phyloP scores from a whole-genome alignment of 1,284 basidiomycete species.

The Athelia sp. region DNA sequence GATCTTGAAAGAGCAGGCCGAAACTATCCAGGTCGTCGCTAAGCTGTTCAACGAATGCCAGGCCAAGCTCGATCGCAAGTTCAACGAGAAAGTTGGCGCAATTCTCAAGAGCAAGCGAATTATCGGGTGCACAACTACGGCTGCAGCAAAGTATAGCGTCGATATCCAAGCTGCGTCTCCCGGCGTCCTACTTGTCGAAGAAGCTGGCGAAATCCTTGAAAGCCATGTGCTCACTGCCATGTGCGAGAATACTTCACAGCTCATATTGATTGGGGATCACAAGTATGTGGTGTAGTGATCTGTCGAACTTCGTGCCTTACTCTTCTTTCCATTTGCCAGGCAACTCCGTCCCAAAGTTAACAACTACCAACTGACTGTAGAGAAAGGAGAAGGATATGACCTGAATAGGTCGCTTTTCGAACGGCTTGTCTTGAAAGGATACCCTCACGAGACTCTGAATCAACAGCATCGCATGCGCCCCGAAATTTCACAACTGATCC shows the following conservation, averaged over 20 bases:
- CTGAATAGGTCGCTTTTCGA: slow-evolving; percentile 64
- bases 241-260: slow-evolving; percentile 37
- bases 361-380: slow-evolving; percentile 53
- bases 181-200: slow-evolving; percentile 56
- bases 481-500: slow-evolving; percentile 56
- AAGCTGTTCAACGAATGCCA: slow-evolving; percentile 37
- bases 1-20: slow-evolving; percentile 32
- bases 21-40: slow-evolving; percentile 30
- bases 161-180: slow-evolving; percentile 40
- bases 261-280: slow-evolving; percentile 67
- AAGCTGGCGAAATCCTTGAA: slow-evolving; percentile 68
- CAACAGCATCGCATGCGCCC: slow-evolving; percentile 68
- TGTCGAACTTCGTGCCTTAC: too few species aligned
- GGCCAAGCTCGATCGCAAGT: slow-evolving; percentile 31
- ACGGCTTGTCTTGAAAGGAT: slow-evolving; percentile 55
- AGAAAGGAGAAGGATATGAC: slow-evolving; percentile 60
- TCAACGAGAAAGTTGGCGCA: slow-evolving; percentile 26
- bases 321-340: too few species aligned
- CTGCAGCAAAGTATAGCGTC: slow-evolving; percentile 53
- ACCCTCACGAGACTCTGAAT: slow-evolving; percentile 52
- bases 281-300: slow-evolving; percentile 56
- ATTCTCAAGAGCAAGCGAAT: slow-evolving; percentile 47
- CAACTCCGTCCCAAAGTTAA: slow-evolving; percentile 69
- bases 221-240: slow-evolving; percentile 59
- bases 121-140: slow-evolving; percentile 64